Conservation (phyloP, 2,329 filamentous ascomycete genomes). For the Aspergillus awamori region DNA sequence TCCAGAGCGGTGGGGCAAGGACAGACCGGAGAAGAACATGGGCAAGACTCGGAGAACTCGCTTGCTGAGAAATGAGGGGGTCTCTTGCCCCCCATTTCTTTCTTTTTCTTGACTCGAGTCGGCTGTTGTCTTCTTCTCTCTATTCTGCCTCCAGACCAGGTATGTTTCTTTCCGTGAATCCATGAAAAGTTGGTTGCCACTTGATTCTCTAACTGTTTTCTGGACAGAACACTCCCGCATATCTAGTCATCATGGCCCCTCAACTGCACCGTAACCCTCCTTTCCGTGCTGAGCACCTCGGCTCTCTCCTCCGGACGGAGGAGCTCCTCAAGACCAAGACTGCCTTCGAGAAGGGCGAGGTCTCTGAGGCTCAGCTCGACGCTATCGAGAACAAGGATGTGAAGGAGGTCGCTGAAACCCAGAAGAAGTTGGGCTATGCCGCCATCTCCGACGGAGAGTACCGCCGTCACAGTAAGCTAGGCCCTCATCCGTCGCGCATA, state of each 20-base stretch:
- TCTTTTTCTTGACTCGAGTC: not conserved
- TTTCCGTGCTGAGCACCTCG: conserved; percentile 73
- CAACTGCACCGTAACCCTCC: conserved; percentile 54
- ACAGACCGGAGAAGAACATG: not conserved
- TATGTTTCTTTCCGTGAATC: not conserved
- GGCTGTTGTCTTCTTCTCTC: not conserved
- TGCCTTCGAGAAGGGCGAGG: conserved; percentile 58
- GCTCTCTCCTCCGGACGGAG: conserved; percentile 68
- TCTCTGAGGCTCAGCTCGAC: conserved; percentile 59
- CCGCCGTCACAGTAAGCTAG: conserved; percentile 45
- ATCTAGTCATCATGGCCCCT: conserved; percentile 31
- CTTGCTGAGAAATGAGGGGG: not conserved
- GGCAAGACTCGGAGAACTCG: not conserved
- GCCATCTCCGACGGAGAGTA: conserved; percentile 73
- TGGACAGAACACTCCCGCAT: not conserved
- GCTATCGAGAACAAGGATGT: conserved; percentile 68
- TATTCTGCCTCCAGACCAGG: not conserved
- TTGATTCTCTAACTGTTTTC: not conserved
- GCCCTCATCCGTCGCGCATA: too few relatives aligned
- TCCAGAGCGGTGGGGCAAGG: not conserved
- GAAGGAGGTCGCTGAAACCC: conserved; percentile 65
- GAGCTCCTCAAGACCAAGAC: conserved; percentile 63
- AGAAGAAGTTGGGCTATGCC: conserved; percentile 64
- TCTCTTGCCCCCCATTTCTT: not conserved
- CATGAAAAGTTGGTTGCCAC: not conserved